phyloP scores from a whole-genome alignment of 2,329 filamentous ascomycete genomes.

The Cadophora sp. region DNA sequence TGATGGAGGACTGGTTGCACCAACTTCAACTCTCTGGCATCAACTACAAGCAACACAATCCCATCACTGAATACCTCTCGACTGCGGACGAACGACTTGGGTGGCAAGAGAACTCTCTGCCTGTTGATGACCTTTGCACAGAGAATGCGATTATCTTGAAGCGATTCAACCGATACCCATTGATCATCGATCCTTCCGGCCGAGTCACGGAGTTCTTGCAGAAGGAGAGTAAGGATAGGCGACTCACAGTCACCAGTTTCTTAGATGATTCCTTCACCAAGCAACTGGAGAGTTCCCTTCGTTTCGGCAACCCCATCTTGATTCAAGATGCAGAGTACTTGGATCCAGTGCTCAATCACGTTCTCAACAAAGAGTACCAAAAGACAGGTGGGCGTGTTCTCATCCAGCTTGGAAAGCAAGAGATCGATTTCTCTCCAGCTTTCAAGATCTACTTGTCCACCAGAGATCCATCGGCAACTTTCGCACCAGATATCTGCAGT shows the following conservation, averaged over 20 bases:
- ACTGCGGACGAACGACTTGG: conserved; percentile 92
- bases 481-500: conserved; percentile 96
- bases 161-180: conserved; percentile 96
- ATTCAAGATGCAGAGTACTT: conserved; percentile 98
- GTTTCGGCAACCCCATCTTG: conserved; percentile 97
- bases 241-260: conserved; percentile 96
- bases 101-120: conserved; percentile 93
- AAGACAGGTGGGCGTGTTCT: conserved; percentile 97
- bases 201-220: conserved; percentile 94
- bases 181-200: conserved; percentile 97
- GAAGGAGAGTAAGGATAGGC: conserved; percentile 91
- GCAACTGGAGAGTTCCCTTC: conserved; percentile 93
- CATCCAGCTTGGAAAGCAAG: conserved; percentile 97
- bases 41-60: conserved; percentile 90
- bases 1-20: conserved; percentile 97
- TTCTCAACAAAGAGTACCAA: conserved; percentile 99
- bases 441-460: conserved; percentile 97
- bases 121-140: conserved; percentile 96
- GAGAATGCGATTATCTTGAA: conserved; percentile 98
- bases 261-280: conserved; percentile 98
- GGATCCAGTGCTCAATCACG: conserved; percentile 96
- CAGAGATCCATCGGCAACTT: conserved; percentile 92
- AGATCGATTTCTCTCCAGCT: conserved; percentile 97
- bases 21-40: conserved; percentile 94
- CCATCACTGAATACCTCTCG: conserved; percentile 94